phyloP scores from a whole-genome alignment of 2,329 filamentous ascomycete species.

The Pseudohalonectria lignicola region DNA sequence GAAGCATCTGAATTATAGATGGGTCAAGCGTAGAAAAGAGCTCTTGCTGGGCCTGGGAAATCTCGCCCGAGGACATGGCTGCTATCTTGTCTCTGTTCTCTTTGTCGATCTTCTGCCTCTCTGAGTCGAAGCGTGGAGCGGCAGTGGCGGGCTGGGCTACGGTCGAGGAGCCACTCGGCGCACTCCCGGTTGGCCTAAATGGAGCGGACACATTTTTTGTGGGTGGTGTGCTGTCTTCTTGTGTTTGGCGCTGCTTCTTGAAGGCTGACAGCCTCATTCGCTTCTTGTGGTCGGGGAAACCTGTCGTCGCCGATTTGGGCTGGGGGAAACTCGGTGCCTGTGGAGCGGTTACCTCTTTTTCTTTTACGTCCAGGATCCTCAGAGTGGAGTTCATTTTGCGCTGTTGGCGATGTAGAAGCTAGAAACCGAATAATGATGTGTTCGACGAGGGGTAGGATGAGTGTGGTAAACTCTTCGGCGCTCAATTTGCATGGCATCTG shows the following conservation, averaged over 20 bases:
- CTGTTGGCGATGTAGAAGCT: too few species aligned
- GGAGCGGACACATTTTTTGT: neutral
- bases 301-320: conserved; percentile 45
- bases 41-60: conserved; percentile 68
- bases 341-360: conserved; percentile 51
- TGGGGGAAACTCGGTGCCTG: conserved; percentile 54
- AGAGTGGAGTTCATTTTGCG: conserved; percentile 29
- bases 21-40: conserved; percentile 70
- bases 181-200: too few species aligned
- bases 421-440: too few species aligned
- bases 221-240: conserved; percentile 6
- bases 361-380: conserved; percentile 66
- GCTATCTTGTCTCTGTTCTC: conserved; percentile 69
- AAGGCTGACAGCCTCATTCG: conserved; percentile 65
- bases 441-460: too few species aligned
- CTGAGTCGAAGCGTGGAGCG: conserved; percentile 17
- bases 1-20: conserved; percentile 62
- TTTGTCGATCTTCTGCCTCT: conserved; percentile 64
- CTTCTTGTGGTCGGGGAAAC: conserved; percentile 85
- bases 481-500: too few species aligned
- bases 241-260: conserved; percentile 48
- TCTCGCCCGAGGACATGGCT: conserved; percentile 72
- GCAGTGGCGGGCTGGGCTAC: too few species aligned
- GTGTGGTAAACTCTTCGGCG: too few species aligned
- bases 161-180: too few species aligned